Evolutionary conservation across 176 grass and related monocot species (phyloP).

Genomic region (Carex myosuroides): DNA sequence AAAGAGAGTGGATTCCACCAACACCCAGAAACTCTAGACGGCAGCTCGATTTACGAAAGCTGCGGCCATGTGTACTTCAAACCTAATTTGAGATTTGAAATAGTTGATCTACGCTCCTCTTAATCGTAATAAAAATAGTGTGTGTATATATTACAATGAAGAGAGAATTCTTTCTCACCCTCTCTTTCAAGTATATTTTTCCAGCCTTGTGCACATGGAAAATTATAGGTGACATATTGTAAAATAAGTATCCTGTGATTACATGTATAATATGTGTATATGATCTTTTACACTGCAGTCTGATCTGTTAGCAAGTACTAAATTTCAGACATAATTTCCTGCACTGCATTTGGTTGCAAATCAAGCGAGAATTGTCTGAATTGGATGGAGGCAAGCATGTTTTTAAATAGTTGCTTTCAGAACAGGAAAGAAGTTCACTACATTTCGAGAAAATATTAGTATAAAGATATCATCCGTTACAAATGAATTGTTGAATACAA

Average conservation of each 20-base stretch:
- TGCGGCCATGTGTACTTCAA: conserved; percentile 73
- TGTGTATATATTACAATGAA: neutral
- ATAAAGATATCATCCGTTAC: neutral
- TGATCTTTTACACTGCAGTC: neutral
- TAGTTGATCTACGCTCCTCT: conserved; percentile 70
- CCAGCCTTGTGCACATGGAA: neutral
- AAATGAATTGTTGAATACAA: neutral
- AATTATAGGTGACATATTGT: neutral
- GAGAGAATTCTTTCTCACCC: neutral
- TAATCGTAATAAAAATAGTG: conserved; percentile 16
- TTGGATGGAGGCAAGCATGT: neutral
- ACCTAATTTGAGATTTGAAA: conserved; percentile 82
- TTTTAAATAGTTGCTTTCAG: neutral
- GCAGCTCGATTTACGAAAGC: conserved; percentile 51
- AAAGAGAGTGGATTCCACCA: conserved; percentile 67
- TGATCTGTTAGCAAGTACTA: neutral
- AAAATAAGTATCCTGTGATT: neutral
- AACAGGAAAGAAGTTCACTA: neutral
- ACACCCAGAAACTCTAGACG: conserved; percentile 44
- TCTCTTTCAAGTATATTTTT: neutral
- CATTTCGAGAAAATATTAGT: too few relatives aligned
- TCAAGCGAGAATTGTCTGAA: neutral
- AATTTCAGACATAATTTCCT: neutral
- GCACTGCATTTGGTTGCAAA: neutral
- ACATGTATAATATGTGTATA: neutral